phyloP scores from a whole-genome alignment of 441 rosid genomes.

The Croton laevigatus region DNA sequence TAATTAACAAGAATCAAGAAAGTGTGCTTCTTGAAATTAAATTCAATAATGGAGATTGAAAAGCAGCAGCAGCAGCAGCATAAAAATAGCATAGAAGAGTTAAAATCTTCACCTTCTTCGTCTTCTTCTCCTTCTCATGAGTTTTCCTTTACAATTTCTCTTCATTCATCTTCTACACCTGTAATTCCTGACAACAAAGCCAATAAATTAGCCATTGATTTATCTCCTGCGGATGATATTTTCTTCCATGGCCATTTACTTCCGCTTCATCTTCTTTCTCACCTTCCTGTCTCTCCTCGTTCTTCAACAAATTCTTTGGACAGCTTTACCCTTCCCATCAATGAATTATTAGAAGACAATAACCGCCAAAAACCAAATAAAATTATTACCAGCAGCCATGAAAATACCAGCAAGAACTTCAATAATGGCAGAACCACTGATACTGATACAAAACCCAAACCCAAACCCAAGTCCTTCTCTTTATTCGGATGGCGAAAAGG shows the following conservation, averaged over 20 bases:
- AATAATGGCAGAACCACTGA: background rate
- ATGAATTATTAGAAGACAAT: constrained; percentile 33
- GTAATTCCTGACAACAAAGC: constrained; percentile 26
- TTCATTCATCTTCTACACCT: constrained; percentile 47
- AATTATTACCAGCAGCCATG: background rate
- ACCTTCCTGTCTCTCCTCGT: constrained; percentile 77
- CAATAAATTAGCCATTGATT: constrained; percentile 58
- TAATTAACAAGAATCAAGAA: too few relatives aligned
- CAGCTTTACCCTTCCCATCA: constrained; percentile 55
- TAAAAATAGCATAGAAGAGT: constrained; percentile 27
- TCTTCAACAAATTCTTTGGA: constrained; percentile 66
- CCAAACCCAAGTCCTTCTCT: constrained; percentile 63
- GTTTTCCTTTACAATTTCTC: constrained; percentile 80
- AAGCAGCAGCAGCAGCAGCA: constrained; percentile 34
- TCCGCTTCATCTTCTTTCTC: constrained; percentile 92
- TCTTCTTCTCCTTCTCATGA: constrained; percentile 82
- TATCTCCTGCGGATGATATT: constrained; percentile 95
- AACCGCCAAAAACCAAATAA: constrained; percentile 32
- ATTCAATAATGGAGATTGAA: constrained; percentile 40
- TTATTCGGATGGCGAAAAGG: constrained; percentile 66
- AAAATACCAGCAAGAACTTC: constrained; percentile 7
- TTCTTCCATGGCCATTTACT: constrained; percentile 98
- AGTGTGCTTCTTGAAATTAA: too few relatives aligned
- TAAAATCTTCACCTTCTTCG: constrained; percentile 45
- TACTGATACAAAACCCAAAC: constrained; percentile 28